A percentile compares a stretch with the other conserved stretches of the same genome.
phyloP scores from a whole-genome alignment of 2,329 filamentous ascomycete genomes.

The Setomelanomma holmii region DNA sequence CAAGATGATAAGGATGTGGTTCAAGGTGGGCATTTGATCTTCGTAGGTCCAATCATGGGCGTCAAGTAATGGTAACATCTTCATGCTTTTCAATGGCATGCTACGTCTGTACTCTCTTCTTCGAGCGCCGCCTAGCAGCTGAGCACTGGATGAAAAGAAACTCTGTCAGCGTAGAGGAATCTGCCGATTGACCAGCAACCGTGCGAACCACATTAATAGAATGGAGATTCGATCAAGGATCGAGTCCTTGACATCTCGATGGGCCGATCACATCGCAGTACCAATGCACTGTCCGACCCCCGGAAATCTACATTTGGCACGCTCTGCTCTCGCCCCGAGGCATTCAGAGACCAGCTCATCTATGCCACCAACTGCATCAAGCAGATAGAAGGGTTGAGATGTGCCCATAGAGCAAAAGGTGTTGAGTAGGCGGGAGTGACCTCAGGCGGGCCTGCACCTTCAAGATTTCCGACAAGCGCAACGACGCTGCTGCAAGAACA shows the following conservation, averaged over 20 bases:
- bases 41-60: too few species aligned
- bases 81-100: too few species aligned
- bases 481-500: too few species aligned
- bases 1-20: too few species aligned
- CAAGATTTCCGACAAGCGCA: neutral
- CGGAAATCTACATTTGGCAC: too few species aligned
- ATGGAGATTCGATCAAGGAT: neutral
- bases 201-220: neutral
- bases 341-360: neutral
- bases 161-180: neutral
- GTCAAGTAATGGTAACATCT: too few species aligned
- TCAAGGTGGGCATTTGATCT: too few species aligned
- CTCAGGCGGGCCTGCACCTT: neutral
- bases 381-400: neutral
- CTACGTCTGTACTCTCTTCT: neutral
- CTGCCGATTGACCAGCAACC: neutral
- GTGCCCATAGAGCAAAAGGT: neutral
- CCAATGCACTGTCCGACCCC: neutral
- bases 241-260: neutral
- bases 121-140: neutral
- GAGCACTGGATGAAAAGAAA: neutral
- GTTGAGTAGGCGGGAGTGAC: neutral
- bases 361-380: neutral
- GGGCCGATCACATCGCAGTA: neutral
- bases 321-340: neutral